phyloP scores from a whole-genome alignment of 371 early-diverging fungal species.

The Synchytrium microbalum region DNA sequence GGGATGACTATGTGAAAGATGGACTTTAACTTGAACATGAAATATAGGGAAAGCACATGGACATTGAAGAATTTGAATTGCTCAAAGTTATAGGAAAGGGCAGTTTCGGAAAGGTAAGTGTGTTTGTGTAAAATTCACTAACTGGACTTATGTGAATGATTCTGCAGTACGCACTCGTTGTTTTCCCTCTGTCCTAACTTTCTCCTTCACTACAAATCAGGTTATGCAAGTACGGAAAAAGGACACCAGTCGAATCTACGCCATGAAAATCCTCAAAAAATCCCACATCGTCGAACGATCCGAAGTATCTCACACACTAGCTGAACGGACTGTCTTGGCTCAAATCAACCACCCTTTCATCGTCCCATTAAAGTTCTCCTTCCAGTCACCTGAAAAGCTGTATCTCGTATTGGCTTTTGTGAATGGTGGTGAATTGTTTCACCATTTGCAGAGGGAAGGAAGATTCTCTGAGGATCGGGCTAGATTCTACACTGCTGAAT shows the following conservation, averaged over 20 bases:
- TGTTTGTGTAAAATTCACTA: background rate
- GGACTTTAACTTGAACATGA: background rate
- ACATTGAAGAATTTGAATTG: conserved; percentile 88
- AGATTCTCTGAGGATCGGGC: conserved; percentile 70
- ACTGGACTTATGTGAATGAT: no score
- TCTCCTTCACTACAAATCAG: conserved; percentile 9
- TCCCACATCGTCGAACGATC: conserved; percentile 86
- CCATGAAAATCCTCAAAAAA: conserved; percentile 95
- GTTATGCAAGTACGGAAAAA: conserved; percentile 93
- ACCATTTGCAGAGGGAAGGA: conserved; percentile 67
- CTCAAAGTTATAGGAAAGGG: conserved; percentile 94
- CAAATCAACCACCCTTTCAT: conserved; percentile 49
- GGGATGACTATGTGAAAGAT: background rate
- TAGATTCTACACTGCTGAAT: conserved; percentile 77
- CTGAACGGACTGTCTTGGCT: conserved; percentile 49
- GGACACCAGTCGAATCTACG: conserved; percentile 90
- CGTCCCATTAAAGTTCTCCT: conserved; percentile 48
- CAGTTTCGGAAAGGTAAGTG: conserved; percentile 82
- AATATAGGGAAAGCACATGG: conserved; percentile 36
- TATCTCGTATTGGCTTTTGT: conserved; percentile 96
- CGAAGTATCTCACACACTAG: conserved; percentile 48
- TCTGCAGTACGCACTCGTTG: background rate
- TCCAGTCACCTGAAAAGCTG: conserved; percentile 56
- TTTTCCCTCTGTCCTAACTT: background rate
- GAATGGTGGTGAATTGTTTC: conserved; percentile 98